These are phyloP conservation scores for Trifolium repens DNA, from an alignment of 306 rosid species.

Conservation along the genomic window DNA sequence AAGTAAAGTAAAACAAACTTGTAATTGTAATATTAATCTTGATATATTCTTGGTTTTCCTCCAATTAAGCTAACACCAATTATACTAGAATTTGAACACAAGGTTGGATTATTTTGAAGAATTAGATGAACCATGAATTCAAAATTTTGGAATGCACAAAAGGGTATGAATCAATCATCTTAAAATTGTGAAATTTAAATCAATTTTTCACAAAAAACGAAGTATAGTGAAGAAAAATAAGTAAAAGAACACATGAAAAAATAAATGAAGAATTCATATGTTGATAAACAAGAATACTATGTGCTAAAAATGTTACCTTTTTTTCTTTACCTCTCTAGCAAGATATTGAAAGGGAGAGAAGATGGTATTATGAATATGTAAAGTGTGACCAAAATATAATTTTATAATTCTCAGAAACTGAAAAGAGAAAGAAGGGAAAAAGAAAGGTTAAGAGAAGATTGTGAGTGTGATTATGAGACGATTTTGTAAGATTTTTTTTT, in stretches of 20 bases:
- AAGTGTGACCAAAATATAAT: not conserved
- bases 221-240: not conserved
- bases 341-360: slow-evolving; percentile 24
- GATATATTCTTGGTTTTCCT: too few species aligned
- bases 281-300: not conserved
- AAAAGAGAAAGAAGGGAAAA: slow-evolving; percentile 23
- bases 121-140: not conserved
- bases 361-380: not conserved
- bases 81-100: not conserved
- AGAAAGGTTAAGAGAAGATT: slow-evolving; percentile 14
- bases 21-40: not conserved
- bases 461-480: slow-evolving; percentile 5
- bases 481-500: not conserved
- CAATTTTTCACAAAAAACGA: not conserved
- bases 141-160: not conserved
- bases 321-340: not conserved
- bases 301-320: slow-evolving; percentile 53
- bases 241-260: not conserved
- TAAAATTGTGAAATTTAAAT: slow-evolving; percentile 38
- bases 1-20: too few species aligned
- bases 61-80: too few species aligned
- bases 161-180: not conserved
- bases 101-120: slow-evolving; percentile 10
- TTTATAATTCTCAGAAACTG: slow-evolving; percentile 11
- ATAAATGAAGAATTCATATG: too few species aligned